These are phyloP conservation scores for Penicillium olsonii DNA, from an alignment of 2,329 filamentous ascomycete genomes.

Conservation along the genomic window DNA sequence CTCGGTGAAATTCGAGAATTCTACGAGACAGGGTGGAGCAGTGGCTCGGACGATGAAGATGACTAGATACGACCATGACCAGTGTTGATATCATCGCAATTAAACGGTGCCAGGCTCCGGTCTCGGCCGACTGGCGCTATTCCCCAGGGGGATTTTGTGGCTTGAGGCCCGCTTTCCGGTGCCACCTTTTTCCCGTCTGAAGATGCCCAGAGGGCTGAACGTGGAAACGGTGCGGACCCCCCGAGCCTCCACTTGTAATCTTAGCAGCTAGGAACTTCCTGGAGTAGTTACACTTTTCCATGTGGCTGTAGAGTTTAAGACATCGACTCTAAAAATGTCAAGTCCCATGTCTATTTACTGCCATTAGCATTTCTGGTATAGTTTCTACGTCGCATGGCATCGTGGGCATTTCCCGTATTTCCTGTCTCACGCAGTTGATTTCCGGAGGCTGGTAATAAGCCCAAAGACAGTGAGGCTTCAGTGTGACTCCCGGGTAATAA, in stretches of 20 bases:
- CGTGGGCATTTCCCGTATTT: background rate
- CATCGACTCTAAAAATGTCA: slow-evolving; percentile 1
- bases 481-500: background rate
- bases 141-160: background rate
- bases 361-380: background rate
- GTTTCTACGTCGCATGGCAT: background rate
- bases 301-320: slow-evolving; percentile 9
- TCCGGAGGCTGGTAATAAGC: background rate
- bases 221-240: background rate
- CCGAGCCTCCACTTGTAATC: background rate
- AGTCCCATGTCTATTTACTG: too few species aligned
- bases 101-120: background rate
- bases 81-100: slow-evolving; percentile 4
- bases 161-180: background rate
- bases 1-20: slow-evolving; percentile 81
- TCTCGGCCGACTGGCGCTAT: background rate
- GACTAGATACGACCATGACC: slow-evolving; percentile 30
- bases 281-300: background rate
- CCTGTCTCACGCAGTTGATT: background rate
- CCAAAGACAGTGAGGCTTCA: background rate
- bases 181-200: background rate
- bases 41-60: slow-evolving; percentile 56
- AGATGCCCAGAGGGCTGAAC: background rate
- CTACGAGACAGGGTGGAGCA: slow-evolving; percentile 86
- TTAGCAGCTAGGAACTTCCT: background rate